A percentile compares a stretch with the other conserved stretches of the same genome.
phyloP scores from a whole-genome alignment of 352 stramenopile species.

The Phytophthora aleatoria region DNA sequence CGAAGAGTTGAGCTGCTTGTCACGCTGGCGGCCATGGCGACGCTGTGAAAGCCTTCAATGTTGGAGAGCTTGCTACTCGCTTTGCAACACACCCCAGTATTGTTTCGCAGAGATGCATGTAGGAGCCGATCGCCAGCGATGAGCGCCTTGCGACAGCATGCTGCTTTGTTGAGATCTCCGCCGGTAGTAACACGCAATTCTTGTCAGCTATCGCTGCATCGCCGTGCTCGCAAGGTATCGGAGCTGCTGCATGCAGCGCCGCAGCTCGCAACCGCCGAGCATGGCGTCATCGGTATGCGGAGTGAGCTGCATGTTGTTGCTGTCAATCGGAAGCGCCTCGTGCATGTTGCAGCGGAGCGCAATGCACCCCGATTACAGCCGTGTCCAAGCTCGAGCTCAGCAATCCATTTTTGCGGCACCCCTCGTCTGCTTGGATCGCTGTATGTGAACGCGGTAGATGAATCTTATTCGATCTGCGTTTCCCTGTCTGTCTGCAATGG shows the following conservation, averaged over 20 bases:
- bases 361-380: neutral
- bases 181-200: neutral
- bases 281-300: neutral
- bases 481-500: neutral
- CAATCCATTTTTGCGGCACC: slow-evolving; percentile 10
- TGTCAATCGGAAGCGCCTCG: neutral
- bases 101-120: slow-evolving; percentile 11
- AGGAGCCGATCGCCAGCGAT: slow-evolving; percentile 15
- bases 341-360: neutral
- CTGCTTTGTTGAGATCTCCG: slow-evolving; percentile 4
- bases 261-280: neutral
- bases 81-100: neutral
- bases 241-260: neutral
- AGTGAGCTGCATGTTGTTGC: neutral
- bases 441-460: slow-evolving; percentile 10
- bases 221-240: neutral
- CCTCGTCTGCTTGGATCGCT: slow-evolving; percentile 19
- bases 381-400: slow-evolving; percentile 10
- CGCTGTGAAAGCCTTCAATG: neutral
- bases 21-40: neutral
- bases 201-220: slow-evolving; percentile 12
- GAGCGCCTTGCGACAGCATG: slow-evolving; percentile 17
- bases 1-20: neutral
- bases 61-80: neutral
- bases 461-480: slow-evolving; percentile 23